Evolutionary conservation across 768 basidiomycete species (phyloP), one percentile per base, ranked within the genome.

Genomic region (Xerocomellus intermedius): DNA sequence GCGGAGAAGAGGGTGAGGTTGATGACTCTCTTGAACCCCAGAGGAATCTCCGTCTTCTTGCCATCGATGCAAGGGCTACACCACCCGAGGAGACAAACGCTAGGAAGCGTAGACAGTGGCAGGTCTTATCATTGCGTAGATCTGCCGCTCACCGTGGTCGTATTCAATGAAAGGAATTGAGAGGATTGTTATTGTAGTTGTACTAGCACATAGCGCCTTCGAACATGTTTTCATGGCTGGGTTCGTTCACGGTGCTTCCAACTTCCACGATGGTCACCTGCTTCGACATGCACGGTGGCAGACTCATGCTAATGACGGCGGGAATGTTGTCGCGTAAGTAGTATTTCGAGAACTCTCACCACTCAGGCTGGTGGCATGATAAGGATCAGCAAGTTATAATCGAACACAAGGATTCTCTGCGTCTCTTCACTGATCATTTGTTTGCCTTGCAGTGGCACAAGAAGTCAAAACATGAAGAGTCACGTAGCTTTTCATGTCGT

Each of bases 1-100:
- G 85, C 22, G 84, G 82, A 7, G 88, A 89, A 68, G 91, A 91
- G 54, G 85, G 80, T 3, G 89, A 91, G 67, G 81, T 85, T 14
- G 91, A 94, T 63, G 86, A 93, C 65, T 85, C 87, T 14, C 74
- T 74, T 5, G 85, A 87, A 42, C 64, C 66, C 38, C 72, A 75
- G 14, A 76, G 91, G 60, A 73, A 74, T 41, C 80, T 89, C 21
- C 75, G 82, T 51, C 77, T 87, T 49, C 63, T 87, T 36, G 72
- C 76, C 12, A 70, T 86, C 50, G 64, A 77, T 30, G 74, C 77
- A 38, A 76, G 82, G 52, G 69, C 70, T 44, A 54, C 65, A 54
- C 52, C 56, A 26, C 52, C 64, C 35, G 65, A 73, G 48, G 69
- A 73, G 52, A 48, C 66, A 35, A 72, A 66, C 54, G 73, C 77